Base-by-base conservation (phyloP, 2,329 filamentous ascomycete genomes). In the Sporothrix brasiliensis region DNA sequence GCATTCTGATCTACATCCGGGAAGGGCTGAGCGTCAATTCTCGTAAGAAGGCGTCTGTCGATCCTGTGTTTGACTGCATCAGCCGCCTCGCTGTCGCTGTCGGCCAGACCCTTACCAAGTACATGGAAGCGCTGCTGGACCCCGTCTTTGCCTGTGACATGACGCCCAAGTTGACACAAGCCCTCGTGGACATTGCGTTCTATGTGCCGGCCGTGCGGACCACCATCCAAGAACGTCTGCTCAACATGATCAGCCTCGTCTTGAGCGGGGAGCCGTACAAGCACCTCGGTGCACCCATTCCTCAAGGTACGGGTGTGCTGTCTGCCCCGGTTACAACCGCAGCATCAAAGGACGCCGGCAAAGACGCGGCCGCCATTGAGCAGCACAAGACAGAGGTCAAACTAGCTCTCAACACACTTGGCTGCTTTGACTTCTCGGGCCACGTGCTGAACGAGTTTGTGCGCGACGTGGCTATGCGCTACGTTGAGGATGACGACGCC, bases 361-460 rank as follows among this genome's bases (percentile, higher is more conserved):
- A 95, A 77, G 92, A 97, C 74, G 90, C 91, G 0, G 86, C 91
- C 61, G 90, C 91, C n/a, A 90, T 92, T 73, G 93, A 96, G 75
- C 89, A 88, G 74, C 84, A 91, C 72, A 94, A 96, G 78, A 85
- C 89, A 10, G 94, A 99, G 78, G 92, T 99, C 73, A 96, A 96
- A 74, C 84, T 99, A 68, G 95, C 95, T 4, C 85, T 99, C 19
- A 94, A 97, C 76, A 99, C 96, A 0, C 84, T 99, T 0, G 96
- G 95, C n/a, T 97, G 93, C 78, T 99, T 99, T 76, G 95, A 99
- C 79, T 99, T 99, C 77, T 90, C 86, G 69, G 90, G 92, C 1
- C 93, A 98, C 77, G 91, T 97, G 19, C 83, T 99, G 19, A 99
- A 99, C 76, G 96, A 99, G 78, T 99, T 99, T 75, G 95, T 99